These are phyloP conservation scores for Penicillium sp. DNA, from an alignment of 2,329 filamentous ascomycete genomes.

Conservation along the genomic window DNA sequence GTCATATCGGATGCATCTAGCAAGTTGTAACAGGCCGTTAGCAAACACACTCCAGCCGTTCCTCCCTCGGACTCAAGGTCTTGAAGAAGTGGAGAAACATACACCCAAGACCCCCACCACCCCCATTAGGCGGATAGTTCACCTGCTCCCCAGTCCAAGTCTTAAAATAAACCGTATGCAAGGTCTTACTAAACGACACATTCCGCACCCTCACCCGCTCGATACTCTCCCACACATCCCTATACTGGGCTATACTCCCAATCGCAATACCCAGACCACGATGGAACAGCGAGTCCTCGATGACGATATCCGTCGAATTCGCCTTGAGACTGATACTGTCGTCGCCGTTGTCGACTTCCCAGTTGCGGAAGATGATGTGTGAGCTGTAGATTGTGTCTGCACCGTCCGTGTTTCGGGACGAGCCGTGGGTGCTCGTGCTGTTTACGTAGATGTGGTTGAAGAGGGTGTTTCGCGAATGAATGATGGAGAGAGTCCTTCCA, in stretches of 20 bases:
- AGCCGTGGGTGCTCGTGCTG: slow-evolving; percentile 35
- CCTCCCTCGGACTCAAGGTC: too few relatives aligned
- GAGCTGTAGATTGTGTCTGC: slow-evolving; percentile 58
- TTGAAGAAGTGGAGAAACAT: slow-evolving; percentile 23
- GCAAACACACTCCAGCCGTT: background rate
- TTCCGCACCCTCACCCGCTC: slow-evolving; percentile 54
- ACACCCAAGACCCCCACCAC: slow-evolving; percentile 59
- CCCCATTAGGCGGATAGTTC: slow-evolving; percentile 60
- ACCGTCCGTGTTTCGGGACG: slow-evolving; percentile 48
- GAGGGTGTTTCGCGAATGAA: slow-evolving; percentile 50
- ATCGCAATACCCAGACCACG: slow-evolving; percentile 58
- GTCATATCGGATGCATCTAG: slow-evolving; percentile 39
- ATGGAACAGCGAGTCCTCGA: slow-evolving; percentile 54
- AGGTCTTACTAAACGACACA: slow-evolving; percentile 50
- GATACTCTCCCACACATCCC: slow-evolving; percentile 51
- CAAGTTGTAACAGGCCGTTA: background rate
- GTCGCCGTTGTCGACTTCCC: slow-evolving; percentile 56
- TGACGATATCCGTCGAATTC: slow-evolving; percentile 58
- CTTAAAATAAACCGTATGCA: slow-evolving; percentile 57
- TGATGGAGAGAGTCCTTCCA: slow-evolving; percentile 54
- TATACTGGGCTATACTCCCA: slow-evolving; percentile 60
- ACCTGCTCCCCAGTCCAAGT: slow-evolving; percentile 59
- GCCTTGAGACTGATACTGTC: slow-evolving; percentile 58
- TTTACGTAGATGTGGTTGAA: slow-evolving; percentile 58
- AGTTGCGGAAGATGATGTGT: slow-evolving; percentile 55